Evolutionary conservation across 2,329 filamentous ascomycete genomes (phyloP).

Genomic region (Pestalotiopsis sp.): DNA sequence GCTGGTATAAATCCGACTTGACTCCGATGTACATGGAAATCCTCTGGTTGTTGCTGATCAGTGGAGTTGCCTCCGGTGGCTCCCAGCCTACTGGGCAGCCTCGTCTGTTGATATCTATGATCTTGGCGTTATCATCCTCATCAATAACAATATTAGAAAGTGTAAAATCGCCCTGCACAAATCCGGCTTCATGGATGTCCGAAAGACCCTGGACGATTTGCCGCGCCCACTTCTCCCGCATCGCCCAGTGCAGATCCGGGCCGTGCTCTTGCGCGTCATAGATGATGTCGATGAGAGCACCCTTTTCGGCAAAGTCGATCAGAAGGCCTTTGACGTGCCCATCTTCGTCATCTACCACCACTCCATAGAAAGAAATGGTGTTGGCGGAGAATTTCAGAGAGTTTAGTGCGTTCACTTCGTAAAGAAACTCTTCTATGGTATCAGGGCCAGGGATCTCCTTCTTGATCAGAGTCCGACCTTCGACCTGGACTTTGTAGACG

Average conservation of each 20-base stretch:
- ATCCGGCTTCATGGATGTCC: constrained; percentile 93
- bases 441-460: constrained; percentile 98
- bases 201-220: constrained; percentile 89
- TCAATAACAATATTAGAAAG: constrained; percentile 97
- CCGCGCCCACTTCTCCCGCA: constrained; percentile 83
- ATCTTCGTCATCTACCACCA: constrained; percentile 79
- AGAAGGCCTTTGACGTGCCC: constrained; percentile 83
- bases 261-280: constrained; percentile 72
- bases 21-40: constrained; percentile 98
- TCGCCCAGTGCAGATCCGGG: constrained; percentile 65
- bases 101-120: constrained; percentile 96
- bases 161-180: constrained; percentile 97
- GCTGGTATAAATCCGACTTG: constrained; percentile 93
- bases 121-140: constrained; percentile 80
- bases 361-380: constrained; percentile 84
- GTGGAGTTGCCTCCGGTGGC: constrained; percentile 82
- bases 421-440: constrained; percentile 93
- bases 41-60: constrained; percentile 86
- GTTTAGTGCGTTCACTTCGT: constrained; percentile 95
- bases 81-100: constrained; percentile 99
- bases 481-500: constrained; percentile 86
- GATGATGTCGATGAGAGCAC: constrained; percentile 86
- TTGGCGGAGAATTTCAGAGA: constrained; percentile 71
- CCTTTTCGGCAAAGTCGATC: constrained; percentile 84
- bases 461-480: constrained; percentile 77